Percentiles rank a stretch among this genome's conserved stretches.
Conservation (phyloP, 2,329 filamentous ascomycete species). For the Botrytis pseudocinerea region DNA sequence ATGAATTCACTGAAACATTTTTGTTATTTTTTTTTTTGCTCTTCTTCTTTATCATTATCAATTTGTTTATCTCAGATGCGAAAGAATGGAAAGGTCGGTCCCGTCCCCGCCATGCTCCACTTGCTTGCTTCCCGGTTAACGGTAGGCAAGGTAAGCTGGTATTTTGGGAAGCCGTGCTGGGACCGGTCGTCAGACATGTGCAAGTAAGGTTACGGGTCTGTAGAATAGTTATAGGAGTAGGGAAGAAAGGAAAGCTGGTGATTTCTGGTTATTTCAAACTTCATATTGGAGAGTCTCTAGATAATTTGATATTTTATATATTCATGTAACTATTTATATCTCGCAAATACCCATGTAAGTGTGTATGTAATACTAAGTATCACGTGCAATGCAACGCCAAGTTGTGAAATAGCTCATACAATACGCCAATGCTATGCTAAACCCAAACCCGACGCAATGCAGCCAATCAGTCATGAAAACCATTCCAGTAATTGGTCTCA, state of each 20-base stretch:
- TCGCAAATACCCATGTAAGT: not conserved
- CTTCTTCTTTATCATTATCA: not conserved
- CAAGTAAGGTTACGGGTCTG: not conserved
- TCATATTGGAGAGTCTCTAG: not conserved
- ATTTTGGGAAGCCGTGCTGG: not conserved
- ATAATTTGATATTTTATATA: not conserved
- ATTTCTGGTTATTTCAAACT: not conserved
- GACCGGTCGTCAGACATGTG: not conserved
- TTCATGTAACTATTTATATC: constrained; percentile 6
- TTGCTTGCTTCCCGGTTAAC: not conserved
- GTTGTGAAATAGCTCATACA: not conserved
- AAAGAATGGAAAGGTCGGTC: not conserved
- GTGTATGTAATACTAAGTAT: not conserved
- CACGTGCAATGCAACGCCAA: not conserved
- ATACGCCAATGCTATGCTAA: constrained; percentile 19
- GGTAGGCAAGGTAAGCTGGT: not conserved
- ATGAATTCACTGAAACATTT: not conserved
- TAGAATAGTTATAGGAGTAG: not conserved
- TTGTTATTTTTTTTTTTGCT: too few species aligned
- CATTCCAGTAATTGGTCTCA: not conserved
- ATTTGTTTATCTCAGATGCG: not conserved
- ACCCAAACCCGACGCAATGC: constrained; percentile 15
- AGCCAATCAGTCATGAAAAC: constrained; percentile 12
- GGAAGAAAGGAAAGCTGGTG: not conserved
- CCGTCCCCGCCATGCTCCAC: not conserved